Percentiles rank a stretch among this genome's conserved stretches.
Evolutionary conservation across 2,329 filamentous ascomycete species (phyloP).

Genomic region (Truncatella angustata): DNA sequence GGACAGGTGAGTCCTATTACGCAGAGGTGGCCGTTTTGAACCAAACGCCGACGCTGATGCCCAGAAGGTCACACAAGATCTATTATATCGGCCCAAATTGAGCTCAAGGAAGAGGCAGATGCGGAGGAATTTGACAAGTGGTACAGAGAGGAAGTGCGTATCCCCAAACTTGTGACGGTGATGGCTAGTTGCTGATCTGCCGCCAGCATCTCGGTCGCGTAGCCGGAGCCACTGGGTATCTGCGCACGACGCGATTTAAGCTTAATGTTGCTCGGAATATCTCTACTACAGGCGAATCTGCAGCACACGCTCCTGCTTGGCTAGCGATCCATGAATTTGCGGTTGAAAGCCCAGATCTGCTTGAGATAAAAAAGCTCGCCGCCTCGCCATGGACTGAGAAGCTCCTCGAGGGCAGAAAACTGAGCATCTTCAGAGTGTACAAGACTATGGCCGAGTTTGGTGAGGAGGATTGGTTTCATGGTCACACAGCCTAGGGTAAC

Average conservation of each 20-base stretch:
- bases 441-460: constrained; percentile 12
- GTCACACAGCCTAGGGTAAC: too few relatives aligned
- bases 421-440: constrained; percentile 6
- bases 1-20: constrained; percentile 14
- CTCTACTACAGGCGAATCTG: constrained; percentile 15
- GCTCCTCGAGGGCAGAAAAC: constrained; percentile 11
- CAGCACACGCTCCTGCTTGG: constrained; percentile 17
- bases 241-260: constrained; percentile 22
- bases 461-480: constrained; percentile 15
- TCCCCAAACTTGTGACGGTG: not conserved
- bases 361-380: constrained; percentile 8
- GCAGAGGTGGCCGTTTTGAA: not conserved
- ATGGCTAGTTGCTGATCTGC: not conserved
- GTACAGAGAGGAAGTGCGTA: constrained; percentile 20
- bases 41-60: too few relatives aligned
- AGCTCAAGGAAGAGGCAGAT: constrained; percentile 12
- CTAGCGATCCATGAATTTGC: constrained; percentile 14
- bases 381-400: constrained; percentile 14
- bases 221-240: constrained; percentile 16
- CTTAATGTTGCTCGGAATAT: constrained; percentile 19
- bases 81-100: constrained; percentile 15
- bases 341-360: constrained; percentile 11
- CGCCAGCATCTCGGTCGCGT: constrained; percentile 16
- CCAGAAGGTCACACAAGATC: constrained; percentile 18
- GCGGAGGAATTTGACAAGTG: constrained; percentile 20